Evolutionary conservation across 2,329 filamentous ascomycete genomes (phyloP).

Genomic region (Diatrype stigma): DNA sequence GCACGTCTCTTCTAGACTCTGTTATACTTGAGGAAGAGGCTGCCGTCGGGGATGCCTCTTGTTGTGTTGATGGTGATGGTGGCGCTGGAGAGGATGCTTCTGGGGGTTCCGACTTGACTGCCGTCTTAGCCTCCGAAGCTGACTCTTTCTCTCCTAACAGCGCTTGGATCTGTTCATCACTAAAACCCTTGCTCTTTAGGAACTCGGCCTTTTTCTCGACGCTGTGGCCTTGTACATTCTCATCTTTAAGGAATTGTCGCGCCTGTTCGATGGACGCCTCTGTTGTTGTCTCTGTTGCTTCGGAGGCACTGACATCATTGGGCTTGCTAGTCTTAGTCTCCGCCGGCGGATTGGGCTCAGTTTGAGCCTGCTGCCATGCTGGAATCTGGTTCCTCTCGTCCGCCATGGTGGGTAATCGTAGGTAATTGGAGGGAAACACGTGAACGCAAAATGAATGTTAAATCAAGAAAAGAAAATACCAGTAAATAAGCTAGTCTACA

Average conservation of each 20-base stretch:
- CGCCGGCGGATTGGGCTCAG: slow-evolving; percentile 7
- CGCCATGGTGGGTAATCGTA: slow-evolving; percentile 6
- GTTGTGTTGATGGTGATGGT: background rate
- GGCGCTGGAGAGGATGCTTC: background rate
- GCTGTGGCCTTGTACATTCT: slow-evolving; percentile 64
- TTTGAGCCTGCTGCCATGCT: slow-evolving; percentile 17
- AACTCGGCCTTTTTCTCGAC: slow-evolving; percentile 73
- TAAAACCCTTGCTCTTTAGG: slow-evolving; percentile 71
- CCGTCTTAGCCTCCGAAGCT: slow-evolving; percentile 7
- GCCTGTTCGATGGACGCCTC: slow-evolving; percentile 59
- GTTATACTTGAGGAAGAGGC: slow-evolving; percentile 14
- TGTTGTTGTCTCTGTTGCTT: background rate
- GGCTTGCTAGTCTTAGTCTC: slow-evolving; percentile 13
- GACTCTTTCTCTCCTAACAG: slow-evolving; percentile 45
- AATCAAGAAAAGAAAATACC: too few species aligned
- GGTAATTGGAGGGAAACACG: background rate
- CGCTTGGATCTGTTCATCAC: slow-evolving; percentile 60
- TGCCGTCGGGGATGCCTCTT: background rate
- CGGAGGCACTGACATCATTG: slow-evolving; percentile 19
- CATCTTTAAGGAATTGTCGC: slow-evolving; percentile 70
- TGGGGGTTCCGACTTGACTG: slow-evolving; percentile 1
- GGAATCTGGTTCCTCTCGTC: slow-evolving; percentile 17
- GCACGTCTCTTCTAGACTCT: slow-evolving; percentile 36
- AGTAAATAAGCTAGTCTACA: too few species aligned
- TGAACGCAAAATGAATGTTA: too few species aligned